Percentiles rank a stretch among this genome's conserved stretches.
These are phyloP conservation scores for Cercospora nicotianae DNA, from an alignment of 2,329 filamentous ascomycete genomes.

Conservation along the genomic window DNA sequence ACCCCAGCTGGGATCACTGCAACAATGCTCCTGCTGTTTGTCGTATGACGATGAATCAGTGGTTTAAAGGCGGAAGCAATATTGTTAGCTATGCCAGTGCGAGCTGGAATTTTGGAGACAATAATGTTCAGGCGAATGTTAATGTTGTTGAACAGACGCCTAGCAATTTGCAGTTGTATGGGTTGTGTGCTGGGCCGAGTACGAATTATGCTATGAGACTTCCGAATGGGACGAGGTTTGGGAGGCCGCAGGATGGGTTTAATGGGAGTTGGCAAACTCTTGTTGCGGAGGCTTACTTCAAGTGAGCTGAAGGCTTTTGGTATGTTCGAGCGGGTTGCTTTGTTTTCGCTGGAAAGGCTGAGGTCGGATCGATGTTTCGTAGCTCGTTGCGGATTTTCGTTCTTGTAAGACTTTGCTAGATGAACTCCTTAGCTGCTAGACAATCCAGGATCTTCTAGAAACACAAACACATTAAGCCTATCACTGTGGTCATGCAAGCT, in stretches of 20 bases:
- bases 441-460: too few species aligned
- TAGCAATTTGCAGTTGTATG: slow-evolving; percentile 13
- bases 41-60: slow-evolving; percentile 32
- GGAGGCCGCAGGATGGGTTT: slow-evolving; percentile 14
- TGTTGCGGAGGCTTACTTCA: slow-evolving; percentile 11
- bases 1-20: slow-evolving; percentile 33
- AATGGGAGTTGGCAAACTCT: slow-evolving; percentile 18
- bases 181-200: slow-evolving; percentile 1
- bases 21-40: slow-evolving; percentile 26
- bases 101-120: slow-evolving; percentile 41
- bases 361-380: background rate
- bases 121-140: slow-evolving; percentile 11
- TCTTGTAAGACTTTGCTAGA: background rate
- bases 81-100: slow-evolving; percentile 41
- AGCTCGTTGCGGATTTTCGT: background rate
- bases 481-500: too few species aligned
- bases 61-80: slow-evolving; percentile 29
- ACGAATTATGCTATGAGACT: slow-evolving; percentile 18
- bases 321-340: background rate
- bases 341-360: background rate
- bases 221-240: slow-evolving; percentile 15
- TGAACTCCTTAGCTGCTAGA: too few species aligned
- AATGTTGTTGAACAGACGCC: slow-evolving; percentile 16
- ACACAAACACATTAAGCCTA: too few species aligned
- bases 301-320: background rate